Base-by-base conservation (phyloP, 1,284 basidiomycete genomes). In the Mycosarcoma maydis region DNA sequence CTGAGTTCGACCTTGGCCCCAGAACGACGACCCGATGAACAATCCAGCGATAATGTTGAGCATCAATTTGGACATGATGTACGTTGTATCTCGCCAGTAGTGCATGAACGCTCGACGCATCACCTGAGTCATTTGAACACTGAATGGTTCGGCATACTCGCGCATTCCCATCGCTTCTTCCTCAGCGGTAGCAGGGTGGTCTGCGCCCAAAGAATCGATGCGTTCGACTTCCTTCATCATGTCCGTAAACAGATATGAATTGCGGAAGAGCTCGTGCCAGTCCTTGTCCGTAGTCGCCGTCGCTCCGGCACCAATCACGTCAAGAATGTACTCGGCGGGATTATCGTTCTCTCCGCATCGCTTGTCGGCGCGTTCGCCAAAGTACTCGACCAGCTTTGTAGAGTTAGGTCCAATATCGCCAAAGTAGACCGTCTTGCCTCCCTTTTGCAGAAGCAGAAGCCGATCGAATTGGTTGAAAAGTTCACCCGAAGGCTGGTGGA, bases 401-500 rank as follows among this genome's bases (percentile, higher is more conserved):
- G 84, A 84, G 75, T 87, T 86, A 27, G 82, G 65, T 16, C 86
- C 86, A 57, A 87, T 85, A 42, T 83, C 83, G 9, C 87, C 87
- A 66, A 86, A 86, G 83, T 87, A 87, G 22, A 86, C 85, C 17
- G 84, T 85, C 73, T 84, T 67, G 20, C 74, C 75, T 17, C 76
- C 76, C 9, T 65, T 65, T 41, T 77, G 49, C 16, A 79, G 67
- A 17, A 79, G 81, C 19, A 87, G 81, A 9, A 87, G 80, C 26
- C 86, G 83, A 75, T 87, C 86, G 76, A 92, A 93, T 60, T 87
- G 88, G 76, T 86, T 84, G 80, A 87, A 87, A 6, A 87, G 83
- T 30, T 87, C 78, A 9, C 85, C 83, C 64, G 85, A 86, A 20
- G 92, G 92, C 84, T 92, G 87, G 77, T 94, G 93, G 70, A 84